Conservation (phyloP, 2,329 filamentous ascomycete species). For the Raffaelea albimanens region DNA sequence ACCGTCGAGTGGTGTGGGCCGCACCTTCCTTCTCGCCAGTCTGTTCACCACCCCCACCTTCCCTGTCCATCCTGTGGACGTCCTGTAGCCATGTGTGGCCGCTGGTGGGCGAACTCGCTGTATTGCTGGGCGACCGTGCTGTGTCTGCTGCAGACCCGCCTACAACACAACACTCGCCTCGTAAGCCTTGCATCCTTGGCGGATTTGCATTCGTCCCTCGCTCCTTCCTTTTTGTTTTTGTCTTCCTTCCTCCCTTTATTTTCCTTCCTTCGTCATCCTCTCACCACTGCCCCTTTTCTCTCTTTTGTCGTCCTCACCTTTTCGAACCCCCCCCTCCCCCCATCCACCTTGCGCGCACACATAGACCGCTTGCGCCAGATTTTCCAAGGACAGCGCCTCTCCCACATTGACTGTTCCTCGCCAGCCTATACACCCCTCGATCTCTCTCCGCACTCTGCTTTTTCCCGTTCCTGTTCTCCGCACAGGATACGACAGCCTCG, state of each 20-base stretch:
- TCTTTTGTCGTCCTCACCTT: neutral
- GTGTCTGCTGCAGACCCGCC: slow-evolving; percentile 4
- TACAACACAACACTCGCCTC: slow-evolving; percentile 4
- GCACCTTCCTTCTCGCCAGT: slow-evolving; percentile 8
- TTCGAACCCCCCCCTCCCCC: neutral
- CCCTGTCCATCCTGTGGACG: neutral
- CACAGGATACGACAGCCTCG: neutral
- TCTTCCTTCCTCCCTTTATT: neutral
- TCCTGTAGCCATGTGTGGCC: too few species aligned
- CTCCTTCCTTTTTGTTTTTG: neutral
- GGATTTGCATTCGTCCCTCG: neutral
- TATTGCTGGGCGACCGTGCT: slow-evolving; percentile 1
- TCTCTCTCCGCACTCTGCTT: neutral
- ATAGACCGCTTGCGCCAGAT: too few species aligned
- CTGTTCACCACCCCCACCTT: slow-evolving; percentile 2
- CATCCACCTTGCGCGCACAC: neutral
- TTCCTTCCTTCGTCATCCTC: neutral
- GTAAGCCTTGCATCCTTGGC: slow-evolving; percentile 2
- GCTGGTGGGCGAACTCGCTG: neutral
- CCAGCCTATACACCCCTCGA: neutral
- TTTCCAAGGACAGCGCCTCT: too few species aligned
- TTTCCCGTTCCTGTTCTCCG: neutral
- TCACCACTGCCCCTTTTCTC: neutral
- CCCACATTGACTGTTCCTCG: too few species aligned
- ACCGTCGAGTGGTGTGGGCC: slow-evolving; percentile 4